phyloP scores from a whole-genome alignment of 345 rosid species.

The Psidium friedrichsthalianum region DNA sequence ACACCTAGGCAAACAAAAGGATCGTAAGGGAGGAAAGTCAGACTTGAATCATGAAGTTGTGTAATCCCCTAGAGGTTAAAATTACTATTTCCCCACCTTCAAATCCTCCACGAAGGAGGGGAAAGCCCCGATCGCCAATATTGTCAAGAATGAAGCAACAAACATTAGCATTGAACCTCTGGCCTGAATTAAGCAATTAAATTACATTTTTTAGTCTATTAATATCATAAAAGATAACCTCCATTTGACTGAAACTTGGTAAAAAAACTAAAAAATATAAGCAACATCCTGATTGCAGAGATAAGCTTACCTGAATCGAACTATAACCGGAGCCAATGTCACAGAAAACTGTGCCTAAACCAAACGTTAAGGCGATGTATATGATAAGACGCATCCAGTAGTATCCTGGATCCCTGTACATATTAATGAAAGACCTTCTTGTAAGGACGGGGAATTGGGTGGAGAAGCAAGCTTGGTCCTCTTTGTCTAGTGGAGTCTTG shows the following conservation, averaged over 20 bases:
- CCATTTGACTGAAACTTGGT: not conserved
- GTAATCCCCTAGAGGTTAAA: not conserved
- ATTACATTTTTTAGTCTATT: not conserved
- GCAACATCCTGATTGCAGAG: not conserved
- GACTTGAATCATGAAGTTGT: not conserved
- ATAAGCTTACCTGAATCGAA: conserved; percentile 35
- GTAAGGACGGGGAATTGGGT: conserved; percentile 25
- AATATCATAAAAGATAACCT: not conserved
- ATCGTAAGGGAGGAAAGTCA: not conserved
- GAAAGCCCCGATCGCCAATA: conserved; percentile 44
- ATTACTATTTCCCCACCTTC: conserved; percentile 22
- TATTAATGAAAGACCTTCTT: conserved; percentile 43
- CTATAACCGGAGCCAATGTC: conserved; percentile 13
- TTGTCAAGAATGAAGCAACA: conserved; percentile 33
- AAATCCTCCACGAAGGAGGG: conserved; percentile 56
- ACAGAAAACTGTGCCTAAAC: conserved; percentile 31
- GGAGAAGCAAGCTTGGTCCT: conserved; percentile 17
- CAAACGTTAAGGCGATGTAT: conserved; percentile 34
- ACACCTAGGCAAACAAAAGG: conserved; percentile 12
- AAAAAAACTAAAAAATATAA: not conserved
- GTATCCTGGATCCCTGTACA: conserved; percentile 50
- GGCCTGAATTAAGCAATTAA: conserved; percentile 14
- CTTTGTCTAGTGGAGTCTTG: conserved; percentile 2
- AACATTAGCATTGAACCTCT: conserved; percentile 36
- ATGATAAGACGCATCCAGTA: conserved; percentile 51